phyloP scores from a whole-genome alignment of 2,329 filamentous ascomycete genomes.

The Aspergillus nomiae region DNA sequence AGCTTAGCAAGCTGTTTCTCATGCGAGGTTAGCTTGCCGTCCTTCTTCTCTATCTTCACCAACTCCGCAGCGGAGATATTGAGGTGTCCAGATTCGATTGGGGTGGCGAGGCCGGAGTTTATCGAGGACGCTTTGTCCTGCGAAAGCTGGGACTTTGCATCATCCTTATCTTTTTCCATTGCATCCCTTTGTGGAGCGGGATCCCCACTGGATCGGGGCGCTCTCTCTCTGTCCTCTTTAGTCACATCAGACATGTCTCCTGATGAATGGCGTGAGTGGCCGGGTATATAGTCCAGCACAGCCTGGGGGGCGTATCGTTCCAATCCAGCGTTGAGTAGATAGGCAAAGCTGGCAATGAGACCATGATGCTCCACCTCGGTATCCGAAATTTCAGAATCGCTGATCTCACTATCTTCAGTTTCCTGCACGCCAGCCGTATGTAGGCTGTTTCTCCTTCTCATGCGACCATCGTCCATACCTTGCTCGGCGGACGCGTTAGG shows the following conservation, averaged over 20 bases:
- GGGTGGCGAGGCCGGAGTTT: conserved; percentile 22
- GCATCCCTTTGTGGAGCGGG: background rate
- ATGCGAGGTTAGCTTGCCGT: conserved; percentile 34
- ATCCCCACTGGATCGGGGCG: background rate
- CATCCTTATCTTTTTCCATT: conserved; percentile 8
- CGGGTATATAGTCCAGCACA: conserved; percentile 52
- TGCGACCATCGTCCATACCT: background rate
- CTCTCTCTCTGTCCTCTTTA: background rate
- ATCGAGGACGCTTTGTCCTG: conserved; percentile 21
- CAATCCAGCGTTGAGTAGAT: conserved; percentile 44
- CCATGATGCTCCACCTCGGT: conserved; percentile 32
- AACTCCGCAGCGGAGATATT: conserved; percentile 26
- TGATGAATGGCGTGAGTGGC: conserved; percentile 22
- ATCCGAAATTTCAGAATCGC: conserved; percentile 22
- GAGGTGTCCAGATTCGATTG: conserved; percentile 23
- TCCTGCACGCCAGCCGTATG: conserved; percentile 4
- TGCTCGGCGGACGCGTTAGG: conserved; percentile 45
- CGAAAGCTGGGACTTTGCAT: conserved; percentile 10
- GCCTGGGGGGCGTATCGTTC: conserved; percentile 55
- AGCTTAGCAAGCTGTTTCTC: conserved; percentile 49
- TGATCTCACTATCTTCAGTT: conserved; percentile 15
- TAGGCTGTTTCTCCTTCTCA: conserved; percentile 3
- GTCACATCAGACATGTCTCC: conserved; percentile 1
- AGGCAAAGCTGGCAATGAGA: conserved; percentile 39
- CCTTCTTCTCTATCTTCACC: conserved; percentile 30